Base-by-base conservation (phyloP, 2,329 filamentous ascomycete species). In the Cordyceps tenuipes region DNA sequence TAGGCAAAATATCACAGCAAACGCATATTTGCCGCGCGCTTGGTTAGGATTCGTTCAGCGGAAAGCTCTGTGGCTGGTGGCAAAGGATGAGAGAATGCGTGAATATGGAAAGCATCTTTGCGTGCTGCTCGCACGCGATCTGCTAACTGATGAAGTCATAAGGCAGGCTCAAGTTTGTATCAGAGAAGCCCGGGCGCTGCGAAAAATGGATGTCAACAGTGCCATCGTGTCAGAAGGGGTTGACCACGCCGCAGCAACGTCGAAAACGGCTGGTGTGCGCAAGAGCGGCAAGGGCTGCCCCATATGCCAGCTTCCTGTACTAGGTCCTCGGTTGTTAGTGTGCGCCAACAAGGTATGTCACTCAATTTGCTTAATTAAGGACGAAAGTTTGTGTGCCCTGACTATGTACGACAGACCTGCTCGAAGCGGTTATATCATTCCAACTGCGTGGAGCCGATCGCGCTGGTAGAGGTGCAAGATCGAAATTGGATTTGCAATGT, bases 101-200 rank as follows among this genome's bases (percentile, higher is more conserved):
- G 82, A 85, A 66, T 83, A 83, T 62, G 77, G 78, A 50, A 82
- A 82, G 64, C 82, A 84, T 64, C 66, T 78, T 17, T 75, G 75
- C 44, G 77, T 81, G 55, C 72, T 85, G 53, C 72, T 82, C 44
- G 77, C 78, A 2, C 73, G 79, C 47, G 73, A 79, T 58, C 72
- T 77, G 5, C 67, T 85, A 29, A 70, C 75, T 5, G 78, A 81
- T 50, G 64, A 71, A 3, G 75, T 72, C 23, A 69, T 83, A 19
- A 63, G 71, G 8, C 69, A 77, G 46, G 78, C 77, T 0, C 71
- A 79, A 15, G 64, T 65, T 36, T 66, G 75, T 9, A 73, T 84
- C 56, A 75, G 78, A 26, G 70, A 75, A 15, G 77, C 75, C 9
- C 57, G 57, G 12, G 41, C 50, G 7, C 43, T 47, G 21, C 57